A percentile compares a stretch with the other conserved stretches of the same genome.
Conservation (phyloP, 2,329 filamentous ascomycete species). For the Annulohypoxylon truncatum region DNA sequence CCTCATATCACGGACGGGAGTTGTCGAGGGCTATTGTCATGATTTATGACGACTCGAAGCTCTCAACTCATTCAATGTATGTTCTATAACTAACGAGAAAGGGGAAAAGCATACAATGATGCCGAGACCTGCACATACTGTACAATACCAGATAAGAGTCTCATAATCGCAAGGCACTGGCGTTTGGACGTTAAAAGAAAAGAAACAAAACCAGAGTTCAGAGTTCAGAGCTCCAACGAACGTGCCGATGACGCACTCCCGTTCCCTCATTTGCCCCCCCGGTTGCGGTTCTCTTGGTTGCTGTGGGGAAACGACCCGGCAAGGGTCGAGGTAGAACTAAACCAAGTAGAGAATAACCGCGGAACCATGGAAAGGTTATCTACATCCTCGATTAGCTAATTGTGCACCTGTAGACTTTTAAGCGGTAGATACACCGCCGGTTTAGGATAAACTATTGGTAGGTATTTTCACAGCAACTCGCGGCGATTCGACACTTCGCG, state of each 20-base stretch:
- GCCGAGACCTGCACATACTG: constrained; percentile 27
- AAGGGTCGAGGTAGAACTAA: constrained; percentile 22
- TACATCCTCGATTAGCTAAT: constrained; percentile 30
- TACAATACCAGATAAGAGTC: constrained; percentile 40
- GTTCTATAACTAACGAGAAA: constrained; percentile 30
- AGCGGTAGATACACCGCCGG: constrained; percentile 28
- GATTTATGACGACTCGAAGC: constrained; percentile 37
- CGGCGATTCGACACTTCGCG: background rate
- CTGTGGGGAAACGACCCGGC: constrained; percentile 29
- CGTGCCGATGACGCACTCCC: constrained; percentile 27
- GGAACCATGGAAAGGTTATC: constrained; percentile 25
- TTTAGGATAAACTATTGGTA: constrained; percentile 1
- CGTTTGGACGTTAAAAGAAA: constrained; percentile 15
- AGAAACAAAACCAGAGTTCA: no score
- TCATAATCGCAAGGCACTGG: constrained; percentile 29
- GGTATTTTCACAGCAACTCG: background rate
- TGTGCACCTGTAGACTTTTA: constrained; percentile 7
- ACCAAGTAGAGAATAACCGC: constrained; percentile 11
- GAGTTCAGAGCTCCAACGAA: background rate
- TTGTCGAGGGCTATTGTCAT: constrained; percentile 34
- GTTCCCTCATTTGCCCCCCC: background rate
- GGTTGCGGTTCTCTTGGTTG: background rate
- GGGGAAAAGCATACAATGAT: background rate
- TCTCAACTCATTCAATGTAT: constrained; percentile 48
- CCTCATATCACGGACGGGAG: constrained; percentile 14